Evolutionary conservation across 1,284 basidiomycete species (phyloP).

Genomic region (Papiliotrema terrestris): DNA sequence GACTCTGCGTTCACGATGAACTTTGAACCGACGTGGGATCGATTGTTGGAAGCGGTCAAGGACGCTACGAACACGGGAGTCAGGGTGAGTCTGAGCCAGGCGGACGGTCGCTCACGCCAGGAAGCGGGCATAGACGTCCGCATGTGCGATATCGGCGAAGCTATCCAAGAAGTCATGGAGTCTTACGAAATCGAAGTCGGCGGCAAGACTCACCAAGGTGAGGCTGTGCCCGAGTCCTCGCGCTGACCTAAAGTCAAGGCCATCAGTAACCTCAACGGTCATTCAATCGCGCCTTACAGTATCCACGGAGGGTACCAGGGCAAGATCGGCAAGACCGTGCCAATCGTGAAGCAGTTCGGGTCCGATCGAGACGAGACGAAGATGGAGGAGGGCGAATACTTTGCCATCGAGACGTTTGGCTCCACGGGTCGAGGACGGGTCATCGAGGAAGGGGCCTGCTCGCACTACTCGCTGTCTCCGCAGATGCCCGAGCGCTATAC

Average conservation of each 20-base stretch:
- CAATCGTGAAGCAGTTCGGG: slow-evolving; percentile 76
- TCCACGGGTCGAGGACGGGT: slow-evolving; percentile 92
- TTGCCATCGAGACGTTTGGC: slow-evolving; percentile 98
- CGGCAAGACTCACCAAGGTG: slow-evolving; percentile 80
- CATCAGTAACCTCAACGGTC: slow-evolving; percentile 86
- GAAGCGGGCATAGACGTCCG: slow-evolving; percentile 96
- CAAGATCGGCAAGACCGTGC: slow-evolving; percentile 67
- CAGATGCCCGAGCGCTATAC: slow-evolving; percentile 35
- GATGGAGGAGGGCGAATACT: slow-evolving; percentile 99
- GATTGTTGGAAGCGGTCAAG: slow-evolving; percentile 82
- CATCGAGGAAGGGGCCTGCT: slow-evolving; percentile 88
- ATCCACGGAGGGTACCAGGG: slow-evolving; percentile 81
- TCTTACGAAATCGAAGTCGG: slow-evolving; percentile 92
- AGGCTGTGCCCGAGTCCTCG: slow-evolving; percentile 19
- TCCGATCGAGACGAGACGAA: slow-evolving; percentile 67
- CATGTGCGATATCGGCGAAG: slow-evolving; percentile 85
- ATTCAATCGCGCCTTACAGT: slow-evolving; percentile 81
- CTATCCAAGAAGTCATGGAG: slow-evolving; percentile 98
- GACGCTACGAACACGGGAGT: slow-evolving; percentile 92
- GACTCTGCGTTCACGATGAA: slow-evolving; percentile 94
- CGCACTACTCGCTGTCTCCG: slow-evolving; percentile 71
- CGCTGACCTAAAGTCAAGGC: slow-evolving; percentile 68
- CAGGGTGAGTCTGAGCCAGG: slow-evolving; percentile 54
- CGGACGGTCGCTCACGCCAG: slow-evolving; percentile 49
- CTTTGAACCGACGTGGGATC: slow-evolving; percentile 87